Evolutionary conservation across 192 early-diverging fungal genomes (phyloP).

Genomic region (Chytriomyces sp.): DNA sequence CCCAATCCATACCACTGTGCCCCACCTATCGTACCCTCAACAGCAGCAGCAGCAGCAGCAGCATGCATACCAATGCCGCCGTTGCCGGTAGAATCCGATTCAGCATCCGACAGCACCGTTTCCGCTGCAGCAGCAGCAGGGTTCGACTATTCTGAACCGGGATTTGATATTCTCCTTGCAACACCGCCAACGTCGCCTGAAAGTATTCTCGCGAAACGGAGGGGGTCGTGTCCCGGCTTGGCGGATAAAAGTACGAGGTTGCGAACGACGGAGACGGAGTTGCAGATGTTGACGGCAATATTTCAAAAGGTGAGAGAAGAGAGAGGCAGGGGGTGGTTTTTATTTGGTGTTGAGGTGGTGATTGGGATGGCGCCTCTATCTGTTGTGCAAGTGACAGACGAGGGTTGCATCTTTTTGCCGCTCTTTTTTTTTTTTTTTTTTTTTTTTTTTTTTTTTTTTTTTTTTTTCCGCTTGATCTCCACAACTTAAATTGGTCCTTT

Average conservation of each 20-base stretch:
- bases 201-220: not conserved
- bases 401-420: too few species aligned
- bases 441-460: not conserved
- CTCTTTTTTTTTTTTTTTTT: too few species aligned
- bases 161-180: not conserved
- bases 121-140: not conserved
- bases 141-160: not conserved
- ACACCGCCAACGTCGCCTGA: not conserved
- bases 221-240: not conserved
- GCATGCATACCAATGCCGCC: too few species aligned
- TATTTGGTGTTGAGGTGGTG: too few species aligned
- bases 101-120: too few species aligned
- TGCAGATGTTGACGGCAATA: slow-evolving; percentile 15
- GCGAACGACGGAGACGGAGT: slow-evolving; percentile 18
- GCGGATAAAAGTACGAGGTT: not conserved
- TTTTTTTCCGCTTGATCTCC: not conserved
- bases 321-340: too few species aligned
- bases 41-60: too few species aligned
- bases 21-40: too few species aligned
- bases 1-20: too few species aligned
- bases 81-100: too few species aligned
- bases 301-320: not conserved
- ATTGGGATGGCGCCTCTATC: too few species aligned
- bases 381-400: too few species aligned
- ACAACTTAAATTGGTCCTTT: not conserved